Evolutionary conservation across 441 rosid genomes (phyloP).

Genomic region (Syzygium syzygioides): DNA sequence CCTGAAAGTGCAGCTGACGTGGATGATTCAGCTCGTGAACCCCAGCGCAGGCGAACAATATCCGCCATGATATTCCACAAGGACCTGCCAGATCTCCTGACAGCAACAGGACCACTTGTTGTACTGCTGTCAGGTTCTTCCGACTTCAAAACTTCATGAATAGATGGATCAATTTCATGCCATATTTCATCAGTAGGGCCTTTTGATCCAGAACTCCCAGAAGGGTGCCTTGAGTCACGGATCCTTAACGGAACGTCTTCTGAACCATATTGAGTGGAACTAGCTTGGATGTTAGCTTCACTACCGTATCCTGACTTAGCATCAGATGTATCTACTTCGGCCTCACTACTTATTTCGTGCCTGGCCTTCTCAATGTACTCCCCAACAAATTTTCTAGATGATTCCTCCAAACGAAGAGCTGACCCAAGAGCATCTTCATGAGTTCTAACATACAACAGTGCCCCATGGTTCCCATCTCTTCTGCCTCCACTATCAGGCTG

Average conservation of each 20-base stretch:
- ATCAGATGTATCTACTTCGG: constrained; percentile 27
- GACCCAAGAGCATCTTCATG: constrained; percentile 61
- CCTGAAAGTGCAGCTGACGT: constrained; percentile 41
- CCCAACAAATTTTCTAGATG: constrained; percentile 46
- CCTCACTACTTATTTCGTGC: constrained; percentile 42
- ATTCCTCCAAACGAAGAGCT: constrained; percentile 53
- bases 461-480: constrained; percentile 23
- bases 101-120: constrained; percentile 26
- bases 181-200: constrained; percentile 90
- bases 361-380: constrained; percentile 70
- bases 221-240: constrained; percentile 29
- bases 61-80: constrained; percentile 71
- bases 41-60: constrained; percentile 66
- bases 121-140: constrained; percentile 33
- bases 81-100: constrained; percentile 62
- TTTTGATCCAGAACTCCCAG: constrained; percentile 54
- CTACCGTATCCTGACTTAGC: constrained; percentile 13
- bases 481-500: constrained; percentile 21
- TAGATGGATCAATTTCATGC: constrained; percentile 54
- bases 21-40: constrained; percentile 53
- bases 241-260: constrained; percentile 28
- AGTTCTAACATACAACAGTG: constrained; percentile 17
- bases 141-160: constrained; percentile 34
- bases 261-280: constrained; percentile 22
- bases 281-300: constrained; percentile 19